Evolutionary conservation across 805 yeast genomes (phyloP), one percentile per base, ranked within the genome.

Genomic region (Ogataea minuta): DNA sequence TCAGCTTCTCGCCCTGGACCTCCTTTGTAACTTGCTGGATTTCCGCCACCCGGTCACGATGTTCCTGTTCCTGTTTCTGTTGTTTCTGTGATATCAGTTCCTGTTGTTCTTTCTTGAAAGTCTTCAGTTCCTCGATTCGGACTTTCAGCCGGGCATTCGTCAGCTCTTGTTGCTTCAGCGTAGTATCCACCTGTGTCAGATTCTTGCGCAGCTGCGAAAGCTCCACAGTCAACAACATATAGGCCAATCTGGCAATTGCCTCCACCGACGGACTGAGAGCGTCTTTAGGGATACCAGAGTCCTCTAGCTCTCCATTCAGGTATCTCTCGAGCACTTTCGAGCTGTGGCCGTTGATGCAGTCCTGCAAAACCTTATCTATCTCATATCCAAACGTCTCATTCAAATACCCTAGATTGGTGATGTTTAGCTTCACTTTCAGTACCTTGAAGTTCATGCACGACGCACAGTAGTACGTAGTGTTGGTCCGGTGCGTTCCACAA

Each of bases 151-250:
- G 15, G 8, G 38, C 36, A 11, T 53, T 50, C 9, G 31, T 24
- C 7, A 21, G n/a, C 11, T 38, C 31, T 15, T 44, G 42, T 9
- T 35, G 31, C 12, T 44, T 25, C 16, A 49, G 29, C 12, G 36
- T 41, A 3, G n/a, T 14, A 9, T 33, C 36, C 31, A 46, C 23
- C 12, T 19, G 34, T 10, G 44, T 32, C 17, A 56, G 27, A 13
- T 44, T 45, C 16, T 43, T 49, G 30, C 43, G 49, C 12, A 31
- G 40, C 26, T 50, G 51, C 5, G 52, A 13, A 4, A 50, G 44
- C 30, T 60, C 63, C 19, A 62, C 59, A 28, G 49, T 56, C 31
- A 62, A 31, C 9, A 63, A 42, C 53, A 60, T 57, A 31, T 57
- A 57, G 1, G 66, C 57, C 32, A 63, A 39, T 31, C 57, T 46